Evolutionary conservation across 179 eudicot species (phyloP).

Genomic region (Beta corolliflora): DNA sequence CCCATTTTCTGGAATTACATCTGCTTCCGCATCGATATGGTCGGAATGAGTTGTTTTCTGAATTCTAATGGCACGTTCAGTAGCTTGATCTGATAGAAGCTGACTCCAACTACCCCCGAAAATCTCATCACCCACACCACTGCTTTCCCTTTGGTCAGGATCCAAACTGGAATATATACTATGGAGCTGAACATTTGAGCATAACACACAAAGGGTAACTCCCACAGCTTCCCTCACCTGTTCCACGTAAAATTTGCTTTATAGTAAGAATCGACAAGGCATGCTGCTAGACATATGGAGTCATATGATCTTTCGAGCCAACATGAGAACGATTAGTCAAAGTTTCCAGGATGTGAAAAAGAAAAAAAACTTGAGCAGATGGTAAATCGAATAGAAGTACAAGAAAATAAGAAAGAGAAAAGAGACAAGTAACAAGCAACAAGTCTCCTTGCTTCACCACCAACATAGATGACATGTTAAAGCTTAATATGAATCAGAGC

Average conservation of each 20-base stretch:
- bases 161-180: slow-evolving; percentile 37
- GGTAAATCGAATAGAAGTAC: background rate
- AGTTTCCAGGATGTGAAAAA: background rate
- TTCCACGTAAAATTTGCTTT: slow-evolving; percentile 22
- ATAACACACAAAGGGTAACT: slow-evolving; percentile 78
- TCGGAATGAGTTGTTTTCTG: slow-evolving; percentile 61
- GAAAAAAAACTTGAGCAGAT: background rate
- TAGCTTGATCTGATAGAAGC: slow-evolving; percentile 62
- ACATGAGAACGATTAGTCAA: background rate
- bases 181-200: slow-evolving; percentile 83
- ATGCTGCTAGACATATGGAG: slow-evolving; percentile 1
- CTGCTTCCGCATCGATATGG: slow-evolving; percentile 47
- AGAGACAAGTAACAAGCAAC: background rate
- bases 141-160: slow-evolving; percentile 32
- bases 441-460: background rate
- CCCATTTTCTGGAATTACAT: slow-evolving; percentile 47
- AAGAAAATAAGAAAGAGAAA: background rate
- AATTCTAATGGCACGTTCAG: slow-evolving; percentile 63
- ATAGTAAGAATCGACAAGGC: slow-evolving; percentile 1
- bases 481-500: background rate
- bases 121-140: slow-evolving; percentile 30
- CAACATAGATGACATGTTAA: background rate
- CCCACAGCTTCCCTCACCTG: slow-evolving; percentile 99
- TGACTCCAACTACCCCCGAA: slow-evolving; percentile 59
- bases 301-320: background rate